Base-by-base conservation (phyloP, 2,329 filamentous ascomycete genomes). In the Chalaropsis ovoidea region DNA sequence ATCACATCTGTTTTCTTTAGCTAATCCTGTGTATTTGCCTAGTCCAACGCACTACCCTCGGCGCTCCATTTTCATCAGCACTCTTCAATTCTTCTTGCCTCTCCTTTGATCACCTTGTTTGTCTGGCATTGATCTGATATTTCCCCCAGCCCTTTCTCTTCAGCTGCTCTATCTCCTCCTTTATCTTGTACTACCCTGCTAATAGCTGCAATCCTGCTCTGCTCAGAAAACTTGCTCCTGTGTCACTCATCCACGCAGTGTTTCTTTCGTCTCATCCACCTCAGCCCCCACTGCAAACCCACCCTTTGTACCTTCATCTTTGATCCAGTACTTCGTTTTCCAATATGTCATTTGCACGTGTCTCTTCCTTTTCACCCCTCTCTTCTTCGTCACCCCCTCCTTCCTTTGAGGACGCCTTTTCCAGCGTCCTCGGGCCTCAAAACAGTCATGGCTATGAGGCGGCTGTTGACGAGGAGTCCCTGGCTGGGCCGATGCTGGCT, bases 281-380 rank as follows among this genome's bases (percentile, higher is more conserved):
- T 15, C n/a, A 52, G 19, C 10, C 47, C 22, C 10, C 11, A 19
- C 10, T 11, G 6, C 10, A 52, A 10, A 13, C 47, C 47, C 47
- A 15, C 24, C 15, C 47, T 22, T 24, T 24, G 19, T 15, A 24
- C 3, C 17, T 52, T 5, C 19, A 52, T 27, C 45, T 52, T 49
- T 52, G 11, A 22, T 13, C 47, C 24, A 52, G 47, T 24, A 15
- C 19, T 24, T 22, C 19, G 2, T 35, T 4, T 58, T 58, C 24
- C 3, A 58, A n/a, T 1, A 58, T 58, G 54, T 58, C 54, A 31
- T 58, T 58, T 58, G 54, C 54, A n/a, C 24, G 54, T 11, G 54
- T 58, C 7, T 31, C 24, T 19, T 58, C 54, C 13, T 58, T 58
- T 58, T 58, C 54, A n/a, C 31, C 54, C 11, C 17, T n/a, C n/a